Evolutionary conservation across 768 basidiomycete genomes (phyloP).

Genomic region (Tricholomella constricta): DNA sequence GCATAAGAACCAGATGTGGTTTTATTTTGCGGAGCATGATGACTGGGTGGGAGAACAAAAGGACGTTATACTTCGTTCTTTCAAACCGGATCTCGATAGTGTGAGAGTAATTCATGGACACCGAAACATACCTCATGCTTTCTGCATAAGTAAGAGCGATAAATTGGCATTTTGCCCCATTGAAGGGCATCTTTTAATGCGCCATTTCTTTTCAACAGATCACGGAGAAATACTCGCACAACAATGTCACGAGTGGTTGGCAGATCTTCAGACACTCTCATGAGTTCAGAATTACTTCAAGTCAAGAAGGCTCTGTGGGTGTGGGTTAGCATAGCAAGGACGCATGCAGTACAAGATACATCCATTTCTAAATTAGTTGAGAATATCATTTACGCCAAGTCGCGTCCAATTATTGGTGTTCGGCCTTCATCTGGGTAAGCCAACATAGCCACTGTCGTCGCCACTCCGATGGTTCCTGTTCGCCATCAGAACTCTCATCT

Average conservation of each 20-base stretch:
- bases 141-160: conserved; percentile 63
- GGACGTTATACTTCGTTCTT: conserved; percentile 39
- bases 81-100: conserved; percentile 35
- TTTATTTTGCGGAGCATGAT: conserved; percentile 66
- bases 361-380: too few relatives aligned
- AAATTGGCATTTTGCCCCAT: not conserved
- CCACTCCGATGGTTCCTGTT: too few relatives aligned
- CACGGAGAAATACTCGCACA: conserved; percentile 52
- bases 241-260: conserved; percentile 37
- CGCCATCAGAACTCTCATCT: too few relatives aligned
- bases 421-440: not conserved
- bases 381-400: too few relatives aligned
- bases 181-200: conserved; percentile 1
- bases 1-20: conserved; percentile 38
- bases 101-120: conserved; percentile 45
- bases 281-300: too few relatives aligned
- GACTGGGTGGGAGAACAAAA: conserved; percentile 70
- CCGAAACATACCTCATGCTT: conserved; percentile 64
- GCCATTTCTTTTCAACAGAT: conserved; percentile 34
- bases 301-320: too few relatives aligned
- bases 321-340: too few relatives aligned
- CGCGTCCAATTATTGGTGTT: not conserved
- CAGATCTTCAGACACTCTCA: not conserved
- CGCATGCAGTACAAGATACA: too few relatives aligned
- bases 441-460: too few relatives aligned